Base-by-base conservation (phyloP, 2,329 filamentous ascomycete species). In the Lasiodiplodia theobromae region DNA sequence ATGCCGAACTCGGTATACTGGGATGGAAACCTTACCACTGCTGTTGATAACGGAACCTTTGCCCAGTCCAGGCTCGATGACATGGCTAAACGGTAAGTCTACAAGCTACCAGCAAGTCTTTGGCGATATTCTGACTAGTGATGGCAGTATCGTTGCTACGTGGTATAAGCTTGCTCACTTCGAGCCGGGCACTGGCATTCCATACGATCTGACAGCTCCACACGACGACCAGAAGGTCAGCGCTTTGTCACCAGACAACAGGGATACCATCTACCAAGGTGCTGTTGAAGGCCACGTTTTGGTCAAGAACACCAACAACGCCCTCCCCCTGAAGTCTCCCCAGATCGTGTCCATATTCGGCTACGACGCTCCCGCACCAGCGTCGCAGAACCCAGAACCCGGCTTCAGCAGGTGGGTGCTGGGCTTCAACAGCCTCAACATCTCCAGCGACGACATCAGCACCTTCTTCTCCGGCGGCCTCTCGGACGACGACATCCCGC, bases 251-350 rank as follows among this genome's bases (percentile, higher is more conserved):
- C 44, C 58, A 1, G 44, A 34, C n/a, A 16, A 11, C 10, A 63
- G 37, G 28, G 25, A 49, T n/a, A 51, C 58, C 11, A 63, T 63
- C 25, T 51, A 28, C 28, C 74, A 76, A 4, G 80, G 83, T 66
- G 84, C 83, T 12, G 74, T 82, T 11, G 83, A 85, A 65, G 80
- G 81, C 18, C 85, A 84, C 49, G 79, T 85, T n/a, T 70, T 86
- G 11, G 73, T 86, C 6, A 85, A 85, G 86, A 97, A 98, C 80
- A 83, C 78, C 44, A 83, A 85, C 4, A 89, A 89, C 14, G 85
- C 86, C 2, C 84, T 98, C 38, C 94, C 95, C 0, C 85, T 97
- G n/a, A 89, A 72, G 21, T 77, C 77, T 34, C 58, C 58, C 10
- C 47, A 34, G 40, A 63, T 63, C 2, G 18, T 63, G 12, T 63